phyloP scores from a whole-genome alignment of 1,139 yeast species.

The Sugiyamaella castrensis region DNA sequence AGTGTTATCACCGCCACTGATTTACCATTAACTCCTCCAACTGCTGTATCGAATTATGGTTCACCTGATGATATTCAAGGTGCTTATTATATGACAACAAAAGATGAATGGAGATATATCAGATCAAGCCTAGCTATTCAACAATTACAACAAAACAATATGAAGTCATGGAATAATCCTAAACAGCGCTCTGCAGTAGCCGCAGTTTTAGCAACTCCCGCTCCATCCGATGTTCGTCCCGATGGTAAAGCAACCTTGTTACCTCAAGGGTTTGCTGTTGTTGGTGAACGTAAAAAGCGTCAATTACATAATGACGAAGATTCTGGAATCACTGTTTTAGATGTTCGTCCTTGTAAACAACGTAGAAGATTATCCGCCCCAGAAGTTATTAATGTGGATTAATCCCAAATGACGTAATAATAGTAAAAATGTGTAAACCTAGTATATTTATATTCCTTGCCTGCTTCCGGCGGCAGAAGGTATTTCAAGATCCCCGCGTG shows the following conservation, averaged over 20 bases:
- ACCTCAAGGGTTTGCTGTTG: conserved; percentile 5
- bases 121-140: conserved; percentile 12
- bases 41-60: conserved; percentile 4
- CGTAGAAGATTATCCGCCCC: background rate
- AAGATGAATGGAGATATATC: conserved; percentile 16
- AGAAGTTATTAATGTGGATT: conserved; percentile 8
- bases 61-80: conserved; percentile 10
- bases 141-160: conserved; percentile 2
- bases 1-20: conserved; percentile 13
- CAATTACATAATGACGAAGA: conserved; percentile 7
- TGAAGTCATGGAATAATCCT: background rate
- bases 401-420: conserved; percentile 6
- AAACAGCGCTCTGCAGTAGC: conserved; percentile 3
- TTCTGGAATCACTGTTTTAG: conserved; percentile 7
- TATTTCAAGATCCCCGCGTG: background rate
- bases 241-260: conserved; percentile 1
- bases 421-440: conserved; percentile 5
- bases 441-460: background rate
- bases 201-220: conserved; percentile 15
- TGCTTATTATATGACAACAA: conserved; percentile 14
- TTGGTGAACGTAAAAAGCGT: conserved; percentile 6
- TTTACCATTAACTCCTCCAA: conserved; percentile 9
- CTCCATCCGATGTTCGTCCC: conserved; percentile 12
- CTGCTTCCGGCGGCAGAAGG: conserved; percentile 1
- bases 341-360: conserved; percentile 15